Base-by-base conservation (phyloP, 768 basidiomycete species). In the Cubamyces lactineus region DNA sequence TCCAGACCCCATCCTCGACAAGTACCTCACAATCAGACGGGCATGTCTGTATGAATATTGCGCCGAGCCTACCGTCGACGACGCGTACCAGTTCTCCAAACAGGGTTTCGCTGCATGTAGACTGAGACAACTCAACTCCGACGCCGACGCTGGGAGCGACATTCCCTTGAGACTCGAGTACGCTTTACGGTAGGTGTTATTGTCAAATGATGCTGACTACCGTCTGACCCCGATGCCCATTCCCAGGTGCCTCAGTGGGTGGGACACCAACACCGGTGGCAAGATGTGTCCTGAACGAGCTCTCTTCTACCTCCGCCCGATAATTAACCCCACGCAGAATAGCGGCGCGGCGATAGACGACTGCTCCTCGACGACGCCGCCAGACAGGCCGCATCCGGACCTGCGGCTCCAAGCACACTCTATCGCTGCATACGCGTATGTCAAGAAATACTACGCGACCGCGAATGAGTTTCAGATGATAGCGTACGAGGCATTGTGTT, bases 391-490 rank as follows among this genome's bases (percentile, higher is more conserved):
- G 53, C 15, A 23, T 40, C 13, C 39, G 2, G 53, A 26, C 13
- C 16, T 16, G 12, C 23, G 21, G 12, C 15, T 42, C 12, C 19
- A 24, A 23, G 53, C 53, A 2, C 39, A 53, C 41, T 42, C 53
- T 16, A 26, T 53, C 41, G 40, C 53, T 15, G 39, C 53, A 21
- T 53, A 53, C 15, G 53, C 53, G 4, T 53, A 53, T 24, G 16
- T 24, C 24, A 15, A 17, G 15, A 53, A 53, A 26, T 42, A 53
- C 13, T 24, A 19, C 1, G 53, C 24, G 23, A 16, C 40, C 11
- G 24, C n/a, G 24, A 38, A 41, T 9, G 39, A 53, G 13, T 24
- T 43, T 7, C 9, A 13, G 3, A 28, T 17, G n/a, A 24, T 53
- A 11, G 21, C 16, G 1, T 13, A 42, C 5, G 53, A 53, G 2